Evolutionary conservation across 805 yeast species (phyloP), one percentile per base, ranked within the genome.

Genomic region (Candida gorgasii): DNA sequence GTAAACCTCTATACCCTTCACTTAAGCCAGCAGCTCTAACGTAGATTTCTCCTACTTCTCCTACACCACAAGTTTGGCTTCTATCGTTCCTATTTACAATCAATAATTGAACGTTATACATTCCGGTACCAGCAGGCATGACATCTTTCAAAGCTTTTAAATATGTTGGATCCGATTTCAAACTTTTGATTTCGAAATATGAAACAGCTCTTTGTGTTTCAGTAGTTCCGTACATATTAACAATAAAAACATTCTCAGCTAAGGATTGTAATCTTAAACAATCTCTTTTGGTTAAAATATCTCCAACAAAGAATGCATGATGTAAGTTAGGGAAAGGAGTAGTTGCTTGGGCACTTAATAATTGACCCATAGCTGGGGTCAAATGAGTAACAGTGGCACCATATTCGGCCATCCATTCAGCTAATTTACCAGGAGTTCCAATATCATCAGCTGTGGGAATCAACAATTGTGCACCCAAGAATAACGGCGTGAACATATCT

Each of bases 281-380:
- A 65, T 95, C 99, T 69, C 99, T 84, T 69, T 93, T 95, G 50
- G 99, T 93, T 50, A 93, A 73, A 48, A 93, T 88, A 65, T 93
- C 99, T 57, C 99, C 99, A 20, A 93, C 99, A 58, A 93, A 93
- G 73, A 93, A 93, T 1, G 99, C 99, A 61, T 92, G 97, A 59
- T 88, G 96, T 48, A 93, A 75, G 3, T 80, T 59, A 18, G 96
- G 92, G 61, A 93, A 86, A 43, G 84, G 83, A 9, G 93, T 83
- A 11, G 86, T 73, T 14, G 99, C 99, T 69, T 93, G 97, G 4
- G 98, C 97, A 47, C 96, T 85, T 54, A 93, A 73, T 44, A 93
- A 72, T 67, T 93, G 99, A 48, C 99, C 99, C 99, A 95, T 93
- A 5, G 99, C 99, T 4, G 99, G 99, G 1, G 99, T 93, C 67